Evolutionary conservation across 495 filamentous ascomycete species (phyloP).

Genomic region (Echria macrotheca): DNA sequence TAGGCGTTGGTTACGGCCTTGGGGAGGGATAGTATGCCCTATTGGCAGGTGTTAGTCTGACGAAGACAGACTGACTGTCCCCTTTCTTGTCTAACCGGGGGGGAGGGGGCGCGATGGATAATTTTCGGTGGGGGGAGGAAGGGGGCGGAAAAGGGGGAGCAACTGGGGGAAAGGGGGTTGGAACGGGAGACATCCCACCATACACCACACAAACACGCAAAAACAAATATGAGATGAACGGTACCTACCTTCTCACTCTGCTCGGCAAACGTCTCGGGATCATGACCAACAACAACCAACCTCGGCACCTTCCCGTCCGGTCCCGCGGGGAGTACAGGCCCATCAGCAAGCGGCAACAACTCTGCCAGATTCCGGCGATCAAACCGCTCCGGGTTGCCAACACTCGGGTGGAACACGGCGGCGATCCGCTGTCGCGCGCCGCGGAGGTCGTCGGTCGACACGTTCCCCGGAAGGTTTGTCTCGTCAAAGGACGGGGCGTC

Average conservation of each 20-base stretch:
- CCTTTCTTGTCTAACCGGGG: too few relatives aligned
- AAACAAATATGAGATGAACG: not conserved
- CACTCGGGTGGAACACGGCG: slow-evolving; percentile 47
- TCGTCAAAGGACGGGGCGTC: slow-evolving; percentile 40
- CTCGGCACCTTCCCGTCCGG: slow-evolving; percentile 32
- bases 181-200: too few relatives aligned
- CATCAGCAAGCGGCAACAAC: slow-evolving; percentile 47
- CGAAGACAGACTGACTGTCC: too few relatives aligned
- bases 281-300: slow-evolving; percentile 57
- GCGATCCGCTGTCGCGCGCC: slow-evolving; percentile 36
- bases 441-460: slow-evolving; percentile 42
- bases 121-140: too few relatives aligned
- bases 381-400: slow-evolving; percentile 51
- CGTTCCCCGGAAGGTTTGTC: slow-evolving; percentile 35
- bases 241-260: slow-evolving; percentile 31
- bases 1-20: slow-evolving; percentile 43
- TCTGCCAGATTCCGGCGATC: slow-evolving; percentile 43
- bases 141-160: too few relatives aligned
- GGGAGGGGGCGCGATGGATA: too few relatives aligned
- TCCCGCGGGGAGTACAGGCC: slow-evolving; percentile 41
- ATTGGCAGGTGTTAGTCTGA: too few relatives aligned
- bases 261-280: slow-evolving; percentile 52
- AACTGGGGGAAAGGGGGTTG: too few relatives aligned
- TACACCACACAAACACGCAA: too few relatives aligned
- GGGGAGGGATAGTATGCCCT: slow-evolving; percentile 28